Percentiles rank a stretch among this genome's conserved stretches.
These are phyloP conservation scores for Pulicaria dysenterica DNA, from an alignment of 129 eudicot species.

Conservation along the genomic window DNA sequence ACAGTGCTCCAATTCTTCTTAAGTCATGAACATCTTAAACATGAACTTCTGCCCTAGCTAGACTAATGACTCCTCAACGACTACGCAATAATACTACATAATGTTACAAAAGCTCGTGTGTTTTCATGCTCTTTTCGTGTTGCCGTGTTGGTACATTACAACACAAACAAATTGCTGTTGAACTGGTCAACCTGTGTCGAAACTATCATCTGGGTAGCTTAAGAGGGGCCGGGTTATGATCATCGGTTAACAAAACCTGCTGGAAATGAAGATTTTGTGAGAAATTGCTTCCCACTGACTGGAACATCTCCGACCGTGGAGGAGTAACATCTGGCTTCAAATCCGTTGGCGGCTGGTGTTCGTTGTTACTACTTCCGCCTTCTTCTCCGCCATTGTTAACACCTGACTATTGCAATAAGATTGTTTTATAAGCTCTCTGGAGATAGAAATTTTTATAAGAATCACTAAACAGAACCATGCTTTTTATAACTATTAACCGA, in stretches of 20 bases:
- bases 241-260: slow-evolving; percentile 18
- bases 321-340: slow-evolving; percentile 37
- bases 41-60: slow-evolving; percentile 23
- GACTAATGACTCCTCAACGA: slow-evolving; percentile 6
- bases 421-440: slow-evolving; percentile 9
- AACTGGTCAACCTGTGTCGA: slow-evolving; percentile 10
- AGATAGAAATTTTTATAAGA: too few relatives aligned
- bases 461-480: too few relatives aligned
- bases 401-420: slow-evolving; percentile 43
- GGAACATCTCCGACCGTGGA: slow-evolving; percentile 40
- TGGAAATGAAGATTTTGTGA: slow-evolving; percentile 33
- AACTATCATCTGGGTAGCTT: slow-evolving; percentile 20
- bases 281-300: slow-evolving; percentile 41
- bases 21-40: neutral
- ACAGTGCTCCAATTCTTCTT: slow-evolving; percentile 11
- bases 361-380: slow-evolving; percentile 22
- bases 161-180: slow-evolving; percentile 17
- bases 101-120: slow-evolving; percentile 18
- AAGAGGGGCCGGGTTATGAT: neutral
- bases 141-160: neutral
- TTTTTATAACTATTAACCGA: neutral
- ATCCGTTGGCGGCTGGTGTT: slow-evolving; percentile 3
- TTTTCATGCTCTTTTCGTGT: neutral
- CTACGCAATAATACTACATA: slow-evolving; percentile 15
- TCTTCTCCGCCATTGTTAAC: slow-evolving; percentile 16